Base-by-base conservation (phyloP, 2,329 filamentous ascomycete genomes). In the Aspergillus oerlinghausenensis region DNA sequence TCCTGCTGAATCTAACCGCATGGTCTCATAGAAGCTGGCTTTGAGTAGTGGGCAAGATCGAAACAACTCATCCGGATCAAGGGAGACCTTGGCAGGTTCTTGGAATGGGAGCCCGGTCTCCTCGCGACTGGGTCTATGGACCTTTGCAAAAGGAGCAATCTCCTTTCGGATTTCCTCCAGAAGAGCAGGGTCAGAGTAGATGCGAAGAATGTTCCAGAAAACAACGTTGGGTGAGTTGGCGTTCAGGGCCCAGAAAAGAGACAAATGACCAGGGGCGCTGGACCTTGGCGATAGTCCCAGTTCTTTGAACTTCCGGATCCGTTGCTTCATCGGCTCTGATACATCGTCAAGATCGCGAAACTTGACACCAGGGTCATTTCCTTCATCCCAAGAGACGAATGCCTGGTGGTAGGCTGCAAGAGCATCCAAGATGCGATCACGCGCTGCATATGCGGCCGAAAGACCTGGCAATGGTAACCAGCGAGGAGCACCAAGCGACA, bases 401-500 rank as follows among this genome's bases (percentile, higher is more conserved):
- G 78, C 77, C 19, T 68, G 66, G 50, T 80, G 75, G 17, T 77
- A 75, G 17, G 73, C 70, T 3, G 73, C 68, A 47, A 82, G 63
- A 9, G 71, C 69, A 50, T 73, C 60, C 38, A 76, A 65, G 28
- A 81, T 63, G 49, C 75, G 72, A 28, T 72, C 70, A 10, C 80
- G 72, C 19, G 79, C 77, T 40, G 77, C 72, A 62, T 81, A 76
- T 9, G 82, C 80, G 28, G 73, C 69, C 3, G 77, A 77, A 10
- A 82, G 68, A 0, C 76, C 73, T 1, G 82, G 82, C 26, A 82
- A 72, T 3, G 84, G 84, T 19, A 80, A 67, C 75, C 81, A 83
- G 23, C 80, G 77, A 14, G 84, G 83, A 4, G 84, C 65, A 0
- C 84, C 84, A 9, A 80, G 73, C 3, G 82, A 73, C 28, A 88